Base-by-base conservation (phyloP, 129 eudicot genomes). In the Ambrosia artemisiifolia region DNA sequence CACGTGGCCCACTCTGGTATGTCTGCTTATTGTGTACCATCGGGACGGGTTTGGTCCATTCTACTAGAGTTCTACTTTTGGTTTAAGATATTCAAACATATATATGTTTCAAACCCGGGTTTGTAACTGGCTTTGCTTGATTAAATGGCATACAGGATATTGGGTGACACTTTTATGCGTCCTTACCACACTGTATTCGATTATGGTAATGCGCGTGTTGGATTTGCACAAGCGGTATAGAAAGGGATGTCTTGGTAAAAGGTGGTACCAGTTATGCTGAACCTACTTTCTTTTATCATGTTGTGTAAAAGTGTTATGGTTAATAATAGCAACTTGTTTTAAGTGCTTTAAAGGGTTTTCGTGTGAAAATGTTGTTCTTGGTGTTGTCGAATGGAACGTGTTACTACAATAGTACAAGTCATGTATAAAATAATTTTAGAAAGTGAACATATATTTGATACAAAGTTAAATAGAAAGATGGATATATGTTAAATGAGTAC, bases 101-200 rank as follows among this genome's bases (percentile, higher is more conserved):
- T 14, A 11, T 2, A 32, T 51, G n/a, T 68, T 48, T 34, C 44
- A 5, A 69, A 16, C 49, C 51, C 34, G n/a, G 40, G 35, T 32
- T 59, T 60, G 8, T 65, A 30, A 65, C 33, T 30, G 8, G 14
- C 11, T 48, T 67, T 12, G 14, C 7, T 24, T 4, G 11, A 7
- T 35, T 57, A 13, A 13, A 35, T 40, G 69, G 46, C 11, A 42
- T 73, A 79, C 83, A 93, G 98, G 98, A 93, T 93, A 36, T 48
- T 93, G 84, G 98, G 98, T 9, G 96, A 93, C 65, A 69, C 87
- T 46, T 93, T 93, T 65, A 93, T 93, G 98, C 96, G 98, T 44
- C 89, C 85, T 61, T 92, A 93, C 76, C 98, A 93, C 72, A 93
- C 98, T 0, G 77, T 85, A 40, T 93, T 93, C 38, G 98, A 93